Conservation (phyloP, 169 alveolate genomes). For the Plasmodium inui region DNA sequence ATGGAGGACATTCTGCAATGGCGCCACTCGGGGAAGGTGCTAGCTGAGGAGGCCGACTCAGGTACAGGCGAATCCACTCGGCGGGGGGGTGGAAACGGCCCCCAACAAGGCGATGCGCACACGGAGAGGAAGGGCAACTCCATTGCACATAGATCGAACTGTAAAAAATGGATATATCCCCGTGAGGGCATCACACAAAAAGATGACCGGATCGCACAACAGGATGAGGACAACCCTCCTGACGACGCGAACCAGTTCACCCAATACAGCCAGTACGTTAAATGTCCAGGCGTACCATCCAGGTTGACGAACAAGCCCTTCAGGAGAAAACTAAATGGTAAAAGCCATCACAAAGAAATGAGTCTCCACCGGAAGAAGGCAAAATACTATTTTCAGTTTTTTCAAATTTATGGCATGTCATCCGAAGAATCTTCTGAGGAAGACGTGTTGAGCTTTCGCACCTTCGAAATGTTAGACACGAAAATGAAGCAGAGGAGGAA, state of each 20-base stretch:
- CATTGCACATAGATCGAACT: not conserved
- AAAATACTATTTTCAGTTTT: constrained; percentile 37
- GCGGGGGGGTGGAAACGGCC: too few species aligned
- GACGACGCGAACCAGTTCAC: not conserved
- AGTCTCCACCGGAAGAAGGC: constrained; percentile 8
- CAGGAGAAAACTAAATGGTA: not conserved
- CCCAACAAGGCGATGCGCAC: too few species aligned
- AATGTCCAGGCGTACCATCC: not conserved
- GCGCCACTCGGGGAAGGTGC: not conserved
- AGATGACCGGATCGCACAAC: not conserved
- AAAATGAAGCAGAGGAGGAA: constrained; percentile 6
- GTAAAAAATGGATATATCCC: not conserved
- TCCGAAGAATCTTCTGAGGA: constrained; percentile 46
- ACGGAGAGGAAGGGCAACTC: too few species aligned
- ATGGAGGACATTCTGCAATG: not conserved
- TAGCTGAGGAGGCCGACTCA: too few species aligned
- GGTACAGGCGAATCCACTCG: too few species aligned
- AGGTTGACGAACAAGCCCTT: not conserved
- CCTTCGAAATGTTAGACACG: not conserved
- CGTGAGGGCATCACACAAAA: not conserved
- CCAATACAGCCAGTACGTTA: not conserved
- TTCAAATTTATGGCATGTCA: constrained; percentile 35
- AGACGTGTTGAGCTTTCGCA: not conserved
- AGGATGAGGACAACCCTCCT: not conserved
- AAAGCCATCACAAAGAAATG: not conserved